A percentile compares a stretch with the other conserved stretches of the same genome.
Conservation (phyloP, 164 flowering plant genomes). For the Santalum album region DNA sequence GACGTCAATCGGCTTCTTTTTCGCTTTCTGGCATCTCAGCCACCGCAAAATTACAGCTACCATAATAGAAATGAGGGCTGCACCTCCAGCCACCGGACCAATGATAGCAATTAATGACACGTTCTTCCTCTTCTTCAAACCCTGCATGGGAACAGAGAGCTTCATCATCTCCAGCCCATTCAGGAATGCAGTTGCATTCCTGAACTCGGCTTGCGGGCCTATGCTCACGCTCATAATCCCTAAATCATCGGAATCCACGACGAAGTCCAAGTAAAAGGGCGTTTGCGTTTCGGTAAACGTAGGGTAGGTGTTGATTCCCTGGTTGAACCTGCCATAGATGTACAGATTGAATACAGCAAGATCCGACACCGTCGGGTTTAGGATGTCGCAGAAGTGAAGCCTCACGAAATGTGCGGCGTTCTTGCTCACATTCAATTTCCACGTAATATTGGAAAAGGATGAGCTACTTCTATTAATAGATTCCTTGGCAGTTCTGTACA, state of each 20-base stretch:
- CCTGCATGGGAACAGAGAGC: too few species aligned
- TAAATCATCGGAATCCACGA: constrained; percentile 30
- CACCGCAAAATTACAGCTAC: too few species aligned
- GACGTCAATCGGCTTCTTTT: too few species aligned
- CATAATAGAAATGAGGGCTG: too few species aligned
- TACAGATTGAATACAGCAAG: constrained; percentile 17
- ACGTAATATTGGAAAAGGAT: constrained; percentile 19
- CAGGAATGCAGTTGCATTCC: constrained; percentile 14
- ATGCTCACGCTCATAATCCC: constrained; percentile 26
- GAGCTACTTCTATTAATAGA: background rate
- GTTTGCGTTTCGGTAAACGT: background rate
- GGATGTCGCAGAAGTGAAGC: constrained; percentile 36
- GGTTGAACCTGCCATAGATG: constrained; percentile 11
- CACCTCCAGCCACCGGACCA: too few species aligned
- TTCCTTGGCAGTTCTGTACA: constrained; percentile 35
- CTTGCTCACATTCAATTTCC: constrained; percentile 27
- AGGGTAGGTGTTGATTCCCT: constrained; percentile 5
- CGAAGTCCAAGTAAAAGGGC: constrained; percentile 26
- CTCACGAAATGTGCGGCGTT: constrained; percentile 22
- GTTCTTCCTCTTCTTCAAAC: too few species aligned
- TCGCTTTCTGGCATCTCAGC: too few species aligned
- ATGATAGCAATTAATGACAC: too few species aligned
- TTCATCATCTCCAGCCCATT: constrained; percentile 54
- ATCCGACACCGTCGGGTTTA: background rate
- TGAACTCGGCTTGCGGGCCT: constrained; percentile 12